Conservation (phyloP, 2,329 filamentous ascomycete species). For the Calonectria naviculata region DNA sequence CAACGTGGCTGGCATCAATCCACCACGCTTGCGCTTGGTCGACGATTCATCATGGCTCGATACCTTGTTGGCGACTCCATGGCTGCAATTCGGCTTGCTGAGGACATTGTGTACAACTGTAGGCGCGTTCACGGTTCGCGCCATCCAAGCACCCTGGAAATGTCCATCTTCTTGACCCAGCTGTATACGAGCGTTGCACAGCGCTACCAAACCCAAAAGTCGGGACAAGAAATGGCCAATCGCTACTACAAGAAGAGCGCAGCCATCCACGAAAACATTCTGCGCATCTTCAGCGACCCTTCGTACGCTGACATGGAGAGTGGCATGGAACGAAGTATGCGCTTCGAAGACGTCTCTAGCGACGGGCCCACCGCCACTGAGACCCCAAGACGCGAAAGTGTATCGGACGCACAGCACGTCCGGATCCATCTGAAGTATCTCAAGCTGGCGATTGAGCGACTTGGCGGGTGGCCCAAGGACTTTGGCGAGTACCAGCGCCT, state of each 20-base stretch:
- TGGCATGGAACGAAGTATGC: neutral
- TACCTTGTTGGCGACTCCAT: neutral
- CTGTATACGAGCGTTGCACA: neutral
- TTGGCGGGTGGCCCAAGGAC: neutral
- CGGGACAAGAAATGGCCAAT: neutral
- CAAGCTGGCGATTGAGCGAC: neutral
- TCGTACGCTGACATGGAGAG: neutral
- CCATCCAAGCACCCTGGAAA: neutral
- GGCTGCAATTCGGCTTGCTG: neutral
- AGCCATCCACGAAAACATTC: neutral
- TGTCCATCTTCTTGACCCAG: neutral
- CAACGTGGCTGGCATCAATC: neutral
- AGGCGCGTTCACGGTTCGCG: neutral
- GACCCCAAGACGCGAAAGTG: neutral
- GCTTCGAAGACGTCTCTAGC: neutral
- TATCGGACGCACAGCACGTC: neutral
- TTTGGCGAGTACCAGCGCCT: neutral
- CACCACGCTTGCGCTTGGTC: neutral
- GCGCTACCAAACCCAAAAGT: neutral
- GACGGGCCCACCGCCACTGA: neutral
- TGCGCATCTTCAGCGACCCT: neutral
- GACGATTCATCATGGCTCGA: neutral
- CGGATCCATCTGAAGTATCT: neutral
- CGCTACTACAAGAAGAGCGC: constrained; percentile 4
- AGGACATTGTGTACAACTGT: neutral